Conservation (phyloP, 768 basidiomycete genomes). For the Mycena albidolilacea region DNA sequence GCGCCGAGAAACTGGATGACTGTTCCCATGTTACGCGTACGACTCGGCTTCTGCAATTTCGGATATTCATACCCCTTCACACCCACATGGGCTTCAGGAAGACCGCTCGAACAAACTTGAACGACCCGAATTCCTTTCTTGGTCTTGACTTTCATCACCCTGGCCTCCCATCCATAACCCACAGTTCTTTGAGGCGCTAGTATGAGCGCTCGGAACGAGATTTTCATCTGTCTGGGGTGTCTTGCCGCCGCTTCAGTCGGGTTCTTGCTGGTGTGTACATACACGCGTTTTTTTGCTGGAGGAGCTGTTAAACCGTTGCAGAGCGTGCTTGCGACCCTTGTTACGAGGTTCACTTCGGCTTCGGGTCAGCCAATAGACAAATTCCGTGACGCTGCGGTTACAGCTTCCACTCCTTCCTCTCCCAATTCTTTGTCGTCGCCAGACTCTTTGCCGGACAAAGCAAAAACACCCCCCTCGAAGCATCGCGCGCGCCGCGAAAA, state of each 20-base stretch:
- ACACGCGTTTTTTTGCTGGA: not conserved
- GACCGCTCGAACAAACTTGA: not conserved
- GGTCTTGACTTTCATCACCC: constrained; percentile 9
- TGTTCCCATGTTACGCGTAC: not conserved
- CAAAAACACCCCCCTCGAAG: not conserved
- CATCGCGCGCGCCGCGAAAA: not conserved
- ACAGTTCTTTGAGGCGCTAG: not conserved
- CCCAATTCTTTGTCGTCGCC: not conserved
- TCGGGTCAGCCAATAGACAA: constrained; percentile 20
- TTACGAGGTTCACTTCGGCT: constrained; percentile 1
- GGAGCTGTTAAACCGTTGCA: not conserved
- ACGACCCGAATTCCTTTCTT: not conserved
- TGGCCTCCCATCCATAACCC: constrained; percentile 22
- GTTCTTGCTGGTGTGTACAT: constrained; percentile 25
- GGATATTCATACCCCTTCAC: not conserved
- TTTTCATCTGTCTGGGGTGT: constrained; percentile 17
- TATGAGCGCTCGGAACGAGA: constrained; percentile 19
- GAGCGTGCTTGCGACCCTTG: constrained; percentile 30
- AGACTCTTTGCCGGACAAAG: constrained; percentile 6
- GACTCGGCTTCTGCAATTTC: not conserved
- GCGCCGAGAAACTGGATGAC: not conserved
- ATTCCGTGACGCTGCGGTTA: constrained; percentile 21
- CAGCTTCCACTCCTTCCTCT: constrained; percentile 33
- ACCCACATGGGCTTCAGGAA: not conserved
- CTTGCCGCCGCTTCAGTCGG: constrained; percentile 27